Evolutionary conservation across 1,284 basidiomycete species (phyloP).

Genomic region (Irpex sp.): DNA sequence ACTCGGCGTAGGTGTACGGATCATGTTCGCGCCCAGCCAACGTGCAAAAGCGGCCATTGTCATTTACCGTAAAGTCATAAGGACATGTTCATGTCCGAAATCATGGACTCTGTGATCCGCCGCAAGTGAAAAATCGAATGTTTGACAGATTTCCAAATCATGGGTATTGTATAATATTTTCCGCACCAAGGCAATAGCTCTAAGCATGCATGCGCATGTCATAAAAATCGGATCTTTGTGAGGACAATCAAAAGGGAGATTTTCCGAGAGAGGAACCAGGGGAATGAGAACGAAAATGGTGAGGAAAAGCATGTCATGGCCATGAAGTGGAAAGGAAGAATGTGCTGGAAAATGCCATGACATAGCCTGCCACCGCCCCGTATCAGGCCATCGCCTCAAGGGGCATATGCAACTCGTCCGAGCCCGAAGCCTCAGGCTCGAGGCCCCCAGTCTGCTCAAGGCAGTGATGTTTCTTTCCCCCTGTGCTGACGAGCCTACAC

Average conservation of each 20-base stretch:
- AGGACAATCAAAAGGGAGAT: background rate
- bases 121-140: too few species aligned
- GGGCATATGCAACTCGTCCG: slow-evolving; percentile 1
- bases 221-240: background rate
- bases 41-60: too few species aligned
- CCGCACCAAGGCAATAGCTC: background rate
- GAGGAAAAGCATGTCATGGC: background rate
- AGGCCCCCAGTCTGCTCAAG: slow-evolving; percentile 27
- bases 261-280: background rate
- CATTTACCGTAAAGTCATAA: too few species aligned
- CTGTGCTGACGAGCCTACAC: slow-evolving; percentile 46
- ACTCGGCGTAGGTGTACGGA: too few species aligned
- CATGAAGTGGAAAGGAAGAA: background rate
- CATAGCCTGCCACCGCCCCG: background rate
- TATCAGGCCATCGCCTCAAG: background rate
- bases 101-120: too few species aligned
- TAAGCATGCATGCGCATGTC: background rate
- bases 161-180: background rate
- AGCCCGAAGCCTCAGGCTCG: background rate
- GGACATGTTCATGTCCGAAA: too few species aligned
- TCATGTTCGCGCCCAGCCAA: too few species aligned
- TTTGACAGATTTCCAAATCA: background rate
- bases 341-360: background rate
- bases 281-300: background rate
- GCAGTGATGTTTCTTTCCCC: slow-evolving; percentile 37